These are phyloP conservation scores for Dactylellina haptotyla DNA, from an alignment of 2,329 filamentous ascomycete species.

Conservation along the genomic window DNA sequence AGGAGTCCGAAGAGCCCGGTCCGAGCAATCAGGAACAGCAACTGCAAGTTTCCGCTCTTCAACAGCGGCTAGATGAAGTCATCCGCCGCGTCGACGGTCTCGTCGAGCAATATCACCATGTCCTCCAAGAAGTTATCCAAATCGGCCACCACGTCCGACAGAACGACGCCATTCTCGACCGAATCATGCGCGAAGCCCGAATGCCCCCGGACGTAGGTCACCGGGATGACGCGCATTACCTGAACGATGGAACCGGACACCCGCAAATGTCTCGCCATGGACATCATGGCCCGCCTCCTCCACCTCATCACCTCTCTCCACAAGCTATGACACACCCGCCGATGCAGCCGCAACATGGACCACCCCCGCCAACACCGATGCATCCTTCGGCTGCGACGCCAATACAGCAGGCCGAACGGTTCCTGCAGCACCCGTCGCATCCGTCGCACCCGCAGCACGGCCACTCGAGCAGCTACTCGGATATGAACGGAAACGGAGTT, in stretches of 20 bases:
- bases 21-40: conserved; percentile 13
- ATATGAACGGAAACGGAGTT: conserved; percentile 35
- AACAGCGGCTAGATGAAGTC: conserved; percentile 24
- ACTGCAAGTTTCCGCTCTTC: conserved; percentile 11
- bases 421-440: conserved; percentile 32
- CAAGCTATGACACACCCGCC: conserved; percentile 1
- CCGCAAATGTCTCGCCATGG: conserved; percentile 11
- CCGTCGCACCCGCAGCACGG: conserved; percentile 9
- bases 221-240: background rate
- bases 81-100: conserved; percentile 20
- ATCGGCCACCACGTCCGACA: conserved; percentile 7
- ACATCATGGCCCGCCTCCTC: background rate
- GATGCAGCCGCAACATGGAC: conserved; percentile 8
- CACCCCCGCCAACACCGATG: background rate
- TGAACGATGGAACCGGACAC: background rate
- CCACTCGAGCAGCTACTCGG: conserved; percentile 16
- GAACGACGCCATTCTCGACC: conserved; percentile 9
- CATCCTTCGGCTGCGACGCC: conserved; percentile 32
- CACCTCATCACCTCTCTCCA: conserved; percentile 2
- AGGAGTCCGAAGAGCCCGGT: conserved; percentile 49
- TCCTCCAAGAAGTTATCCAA: conserved; percentile 10
- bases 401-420: conserved; percentile 44
- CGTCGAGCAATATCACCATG: conserved; percentile 34
- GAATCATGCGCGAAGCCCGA: conserved; percentile 14
- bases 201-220: background rate